Base-by-base conservation (phyloP, 2,329 filamentous ascomycete species). In the Aspergillus ibericus region DNA sequence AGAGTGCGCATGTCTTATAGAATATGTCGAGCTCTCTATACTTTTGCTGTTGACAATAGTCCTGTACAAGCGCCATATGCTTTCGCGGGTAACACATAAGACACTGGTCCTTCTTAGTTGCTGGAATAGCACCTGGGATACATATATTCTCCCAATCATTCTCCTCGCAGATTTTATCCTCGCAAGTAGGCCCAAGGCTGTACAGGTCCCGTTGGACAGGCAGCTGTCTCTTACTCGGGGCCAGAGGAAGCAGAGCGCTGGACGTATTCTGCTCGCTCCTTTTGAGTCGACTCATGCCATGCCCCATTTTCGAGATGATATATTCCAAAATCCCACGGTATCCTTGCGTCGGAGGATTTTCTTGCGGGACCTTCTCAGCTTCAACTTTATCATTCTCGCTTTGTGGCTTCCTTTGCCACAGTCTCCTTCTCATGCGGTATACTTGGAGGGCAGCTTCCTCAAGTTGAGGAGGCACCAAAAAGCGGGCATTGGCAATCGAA, bases 301-400 rank as follows among this genome's bases (percentile, higher is more conserved):
- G 34, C 49, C 38, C 36, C 51, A 48, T 32, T 12, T 53, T 53
- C 10, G n/a, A 27, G 4, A 53, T 40, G n/a, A 53, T 27, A 20
- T 53, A 53, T 29, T 53, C 29, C 51, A 53, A 22, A 5, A 53
- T 53, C 16, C 51, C 51, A 34, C 44, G 51, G 22, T 53, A 53
- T 32, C 51, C 51, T 12, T 42, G 51, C n/a, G 51, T 32, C 10
- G 16, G 36, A 22, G 51, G 18, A 29, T 53, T 16, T 16, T 36
- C 15, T 53, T 29, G 51, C 9, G 36, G n/a, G 25, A 12, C 10
- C 18, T 42, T 42, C 29, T 15, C 20, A 29, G 38, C n/a, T 34
- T 13, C 16, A 20, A 12, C 16, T 13, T 27, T 35, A 5, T 25
- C 35, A 38, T 18, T 9, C 12, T 38, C 13, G 7, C 22, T 36